Base-by-base conservation (phyloP, 371 early-diverging fungal genomes). In the Lichtheimia ramosa region DNA sequence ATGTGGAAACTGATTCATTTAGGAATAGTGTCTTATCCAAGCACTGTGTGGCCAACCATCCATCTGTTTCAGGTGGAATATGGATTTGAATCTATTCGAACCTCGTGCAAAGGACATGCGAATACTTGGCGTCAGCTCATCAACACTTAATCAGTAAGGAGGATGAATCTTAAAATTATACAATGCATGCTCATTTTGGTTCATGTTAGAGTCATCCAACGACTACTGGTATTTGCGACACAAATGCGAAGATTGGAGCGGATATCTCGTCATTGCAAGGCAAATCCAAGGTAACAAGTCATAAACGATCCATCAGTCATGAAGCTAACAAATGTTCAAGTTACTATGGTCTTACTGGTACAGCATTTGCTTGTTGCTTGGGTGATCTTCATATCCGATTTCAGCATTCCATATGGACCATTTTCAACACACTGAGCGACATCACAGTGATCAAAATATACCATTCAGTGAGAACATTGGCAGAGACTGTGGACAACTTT, bases 351-450 rank as follows among this genome's bases (percentile, higher is more conserved):
- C 58, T 76, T 18, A 70, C 70, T 39, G 74, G 82, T 1, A 62
- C 75, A 6, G 82, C 83, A 2, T 83, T 83, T 56, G 80, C 74
- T 8, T 74, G 71, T 24, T 76, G 82, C 18, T 46, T 83, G 49
- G 63, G 63, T 1, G 77, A 79, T 5, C 56, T 79, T 8, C 57
- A 70, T 41, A 58, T 74, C 0, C 64, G 74, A 28, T 51, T 83
- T 18, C 83, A 80, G 34, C 67, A 74, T 14, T 52, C 71, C 0
- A 53, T 81, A 1, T 53, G 75, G 4, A 51, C 64, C 16, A 18
- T 77, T 0, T 68, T 70, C 55, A 65, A 69, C 43, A 49, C 58
- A 5, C 43, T 53, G 12, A 24, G 50, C 12, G 56, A 58, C 3
- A 51, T 59, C 20, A 64, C 70, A 2, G 48, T 83, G 4, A 28